Base-by-base conservation (phyloP, 371 early-diverging fungal species). In the Haplosporangium sp. region DNA sequence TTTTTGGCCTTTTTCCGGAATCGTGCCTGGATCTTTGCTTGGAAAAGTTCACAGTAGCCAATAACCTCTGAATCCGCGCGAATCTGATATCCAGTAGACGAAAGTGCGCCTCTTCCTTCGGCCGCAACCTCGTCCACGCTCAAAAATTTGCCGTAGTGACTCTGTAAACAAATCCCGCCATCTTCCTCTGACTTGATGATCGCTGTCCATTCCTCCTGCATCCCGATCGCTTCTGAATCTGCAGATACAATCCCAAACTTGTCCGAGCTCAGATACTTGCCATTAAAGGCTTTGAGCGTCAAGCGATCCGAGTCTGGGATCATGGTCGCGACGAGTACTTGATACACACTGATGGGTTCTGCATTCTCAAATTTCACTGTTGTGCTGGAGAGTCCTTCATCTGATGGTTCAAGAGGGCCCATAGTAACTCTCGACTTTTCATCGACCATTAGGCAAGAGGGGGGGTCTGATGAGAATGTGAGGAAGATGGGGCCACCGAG, bases 211-310 rank as follows among this genome's bases (percentile, higher is more conserved):
- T 93, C 94, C 71, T 96, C 95, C 48, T 87, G 82, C 11, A 90
- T 91, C 1, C 95, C 93, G 41, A 93, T 91, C 0, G 95, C 96
- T 67, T 94, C 94, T 38, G 84, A 74, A 13, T 89, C 84, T 21
- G 89, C 88, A 5, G 87, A 64, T 0, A 94, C 93, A 7, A 92
- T 86, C 5, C 95, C 96, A 82, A 94, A 89, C 63, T 94, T 94
- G 86, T 96, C 96, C 12, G 89, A 85, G 43, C 92, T 85, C 9
- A 95, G 74, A 75, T 94, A 95, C 64, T 87, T 87, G 18, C 89
- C 89, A 55, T 85, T 82, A 13, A 85, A 87, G 5, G 92, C 87
- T 67, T 93, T 93, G 65, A 95, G 83, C 0, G 86, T 85, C 58
- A 89, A 84, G 4, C 84, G 79, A 67, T 82, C 83, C 12, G 83